Evolutionary conservation across 495 filamentous ascomycete species (phyloP).

Genomic region (Talaromyces thailandensis): DNA sequence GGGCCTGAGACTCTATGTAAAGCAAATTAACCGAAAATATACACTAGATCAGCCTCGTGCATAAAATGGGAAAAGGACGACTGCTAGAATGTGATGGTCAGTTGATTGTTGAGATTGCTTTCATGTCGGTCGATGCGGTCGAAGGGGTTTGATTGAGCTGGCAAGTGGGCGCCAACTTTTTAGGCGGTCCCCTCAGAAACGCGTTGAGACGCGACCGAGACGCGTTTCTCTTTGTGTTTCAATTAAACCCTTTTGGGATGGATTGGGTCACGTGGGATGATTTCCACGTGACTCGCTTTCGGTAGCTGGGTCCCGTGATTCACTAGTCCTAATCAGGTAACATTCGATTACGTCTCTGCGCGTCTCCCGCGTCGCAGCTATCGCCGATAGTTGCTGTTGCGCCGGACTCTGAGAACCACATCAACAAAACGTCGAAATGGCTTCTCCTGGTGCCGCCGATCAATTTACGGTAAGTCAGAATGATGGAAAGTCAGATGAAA

Average conservation of each 20-base stretch:
- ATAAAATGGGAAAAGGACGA: not conserved
- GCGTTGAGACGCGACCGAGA: not conserved
- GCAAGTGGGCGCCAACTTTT: constrained; percentile 1
- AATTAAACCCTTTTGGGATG: constrained; percentile 4
- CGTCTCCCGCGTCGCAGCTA: not conserved
- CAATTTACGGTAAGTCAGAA: not conserved
- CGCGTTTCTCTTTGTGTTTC: not conserved
- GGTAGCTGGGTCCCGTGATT: not conserved
- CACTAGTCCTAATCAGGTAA: not conserved
- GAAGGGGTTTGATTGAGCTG: constrained; percentile 1
- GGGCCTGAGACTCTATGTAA: not conserved
- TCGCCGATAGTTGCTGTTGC: not conserved
- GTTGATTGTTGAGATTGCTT: not conserved
- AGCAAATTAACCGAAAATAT: not conserved
- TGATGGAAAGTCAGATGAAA: constrained; percentile 6
- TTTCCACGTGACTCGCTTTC: not conserved
- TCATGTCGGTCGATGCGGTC: not conserved
- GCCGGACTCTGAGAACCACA: not conserved
- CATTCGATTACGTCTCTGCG: not conserved
- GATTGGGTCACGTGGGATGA: not conserved
- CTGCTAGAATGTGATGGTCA: not conserved
- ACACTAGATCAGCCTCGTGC: not conserved
- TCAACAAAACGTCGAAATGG: not conserved
- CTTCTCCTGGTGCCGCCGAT: not conserved
- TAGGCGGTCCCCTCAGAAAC: not conserved